Evolutionary conservation across 805 yeast species (phyloP).

Genomic region (Tetrapisispora pingtungensis): DNA sequence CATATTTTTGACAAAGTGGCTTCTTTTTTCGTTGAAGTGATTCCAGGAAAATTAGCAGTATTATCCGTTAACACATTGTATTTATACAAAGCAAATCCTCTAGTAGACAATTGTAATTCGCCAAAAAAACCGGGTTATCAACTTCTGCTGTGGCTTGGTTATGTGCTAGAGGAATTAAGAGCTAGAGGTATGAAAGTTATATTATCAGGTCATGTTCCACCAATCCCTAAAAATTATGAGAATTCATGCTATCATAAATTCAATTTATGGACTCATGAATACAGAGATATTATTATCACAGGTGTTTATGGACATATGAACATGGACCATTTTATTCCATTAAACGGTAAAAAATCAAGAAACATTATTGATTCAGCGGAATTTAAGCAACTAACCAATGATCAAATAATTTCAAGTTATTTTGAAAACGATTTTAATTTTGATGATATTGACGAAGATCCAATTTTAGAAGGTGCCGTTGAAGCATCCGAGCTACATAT

Average conservation of each 20-base stretch:
- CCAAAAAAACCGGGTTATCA: conserved; percentile 73
- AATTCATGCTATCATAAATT: conserved; percentile 63
- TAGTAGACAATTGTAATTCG: conserved; percentile 69
- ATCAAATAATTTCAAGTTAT: background rate
- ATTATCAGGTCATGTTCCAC: conserved; percentile 86
- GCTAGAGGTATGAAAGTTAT: conserved; percentile 71
- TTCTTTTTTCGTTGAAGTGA: conserved; percentile 65
- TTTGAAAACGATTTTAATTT: conserved; percentile 13
- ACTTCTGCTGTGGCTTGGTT: conserved; percentile 68
- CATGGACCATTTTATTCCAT: conserved; percentile 72
- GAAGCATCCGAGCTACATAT: conserved; percentile 31
- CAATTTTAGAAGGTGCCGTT: conserved; percentile 23
- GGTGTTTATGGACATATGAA: conserved; percentile 87
- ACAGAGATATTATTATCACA: conserved; percentile 74
- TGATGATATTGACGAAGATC: conserved; percentile 11
- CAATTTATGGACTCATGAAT: conserved; percentile 74
- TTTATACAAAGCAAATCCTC: conserved; percentile 64
- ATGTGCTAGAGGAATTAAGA: conserved; percentile 62
- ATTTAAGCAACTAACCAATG: background rate
- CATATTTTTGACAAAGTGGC: conserved; percentile 68
- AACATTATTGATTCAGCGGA: conserved; percentile 25
- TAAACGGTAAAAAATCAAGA: conserved; percentile 63
- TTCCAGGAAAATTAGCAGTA: conserved; percentile 70
- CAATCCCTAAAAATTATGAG: conserved; percentile 69
- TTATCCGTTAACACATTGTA: conserved; percentile 71